Evolutionary conservation across 768 basidiomycete species (phyloP).

Genomic region (Leccinum disarticulatum): DNA sequence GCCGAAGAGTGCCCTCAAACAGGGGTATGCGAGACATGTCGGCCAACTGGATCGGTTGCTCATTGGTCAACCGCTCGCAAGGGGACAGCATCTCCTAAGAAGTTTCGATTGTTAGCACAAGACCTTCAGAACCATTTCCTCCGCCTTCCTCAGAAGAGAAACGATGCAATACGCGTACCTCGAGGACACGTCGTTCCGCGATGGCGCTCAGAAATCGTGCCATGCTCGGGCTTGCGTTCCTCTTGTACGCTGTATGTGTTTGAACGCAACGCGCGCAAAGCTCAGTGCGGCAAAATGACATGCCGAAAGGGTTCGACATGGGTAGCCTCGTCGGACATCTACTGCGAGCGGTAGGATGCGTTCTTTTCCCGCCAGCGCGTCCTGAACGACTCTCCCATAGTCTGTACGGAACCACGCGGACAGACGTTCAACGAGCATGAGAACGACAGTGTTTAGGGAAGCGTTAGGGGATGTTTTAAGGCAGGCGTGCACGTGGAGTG

Average conservation of each 20-base stretch:
- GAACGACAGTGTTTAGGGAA: not conserved
- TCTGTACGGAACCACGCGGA: slow-evolving; percentile 14
- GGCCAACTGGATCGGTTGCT: slow-evolving; percentile 48
- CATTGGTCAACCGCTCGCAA: slow-evolving; percentile 48
- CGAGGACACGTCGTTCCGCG: slow-evolving; percentile 14
- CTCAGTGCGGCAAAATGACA: slow-evolving; percentile 67
- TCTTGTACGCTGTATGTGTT: slow-evolving; percentile 10
- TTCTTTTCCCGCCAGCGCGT: slow-evolving; percentile 35
- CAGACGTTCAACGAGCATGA: slow-evolving; percentile 18
- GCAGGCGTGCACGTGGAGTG: no score
- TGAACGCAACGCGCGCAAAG: slow-evolving; percentile 52
- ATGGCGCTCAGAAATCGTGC: slow-evolving; percentile 15
- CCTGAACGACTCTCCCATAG: slow-evolving; percentile 11
- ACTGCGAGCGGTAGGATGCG: slow-evolving; percentile 41
- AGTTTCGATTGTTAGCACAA: slow-evolving; percentile 3
- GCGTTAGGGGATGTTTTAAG: not conserved
- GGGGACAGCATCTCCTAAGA: slow-evolving; percentile 52
- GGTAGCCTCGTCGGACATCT: slow-evolving; percentile 48
- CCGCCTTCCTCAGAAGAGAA: not conserved
- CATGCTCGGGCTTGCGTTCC: not conserved
- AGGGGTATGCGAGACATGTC: slow-evolving; percentile 50
- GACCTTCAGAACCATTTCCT: not conserved
- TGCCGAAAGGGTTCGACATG: slow-evolving; percentile 38
- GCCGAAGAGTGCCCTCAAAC: slow-evolving; percentile 41
- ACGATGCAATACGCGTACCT: slow-evolving; percentile 18